phyloP scores from a whole-genome alignment of 192 early-diverging fungal genomes.

The Coemansia sp. region DNA sequence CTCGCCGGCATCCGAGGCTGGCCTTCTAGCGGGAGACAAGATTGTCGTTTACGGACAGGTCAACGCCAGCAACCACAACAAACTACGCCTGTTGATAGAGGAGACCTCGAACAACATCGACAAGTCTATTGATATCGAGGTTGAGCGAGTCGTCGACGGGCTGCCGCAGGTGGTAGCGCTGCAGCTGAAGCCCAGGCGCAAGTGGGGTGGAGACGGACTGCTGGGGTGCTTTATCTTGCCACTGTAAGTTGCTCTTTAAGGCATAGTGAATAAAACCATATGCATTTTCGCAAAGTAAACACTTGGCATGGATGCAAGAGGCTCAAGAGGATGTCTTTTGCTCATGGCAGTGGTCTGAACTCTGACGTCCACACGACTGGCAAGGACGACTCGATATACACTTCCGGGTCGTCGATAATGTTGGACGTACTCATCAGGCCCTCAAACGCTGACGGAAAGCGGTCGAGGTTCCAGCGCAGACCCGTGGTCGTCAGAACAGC shows the following conservation, averaged over 20 bases:
- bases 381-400: conserved; percentile 69
- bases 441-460: conserved; percentile 66
- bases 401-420: conserved; percentile 59
- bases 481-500: conserved; percentile 72
- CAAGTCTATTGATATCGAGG: conserved; percentile 14
- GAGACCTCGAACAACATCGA: conserved; percentile 28
- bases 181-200: conserved; percentile 22
- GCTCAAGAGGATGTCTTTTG: neutral
- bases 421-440: conserved; percentile 87
- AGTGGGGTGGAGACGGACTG: conserved; percentile 52
- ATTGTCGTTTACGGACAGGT: conserved; percentile 29
- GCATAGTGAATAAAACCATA: neutral
- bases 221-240: conserved; percentile 49
- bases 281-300: neutral
- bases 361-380: conserved; percentile 87
- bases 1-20: conserved; percentile 44
- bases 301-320: too few species aligned
- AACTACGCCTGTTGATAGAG: conserved; percentile 16
- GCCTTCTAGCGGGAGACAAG: conserved; percentile 38
- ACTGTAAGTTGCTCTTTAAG: conserved; percentile 2
- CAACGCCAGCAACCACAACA: conserved; percentile 18
- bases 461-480: conserved; percentile 78
- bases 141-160: conserved; percentile 42
- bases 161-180: conserved; percentile 16
- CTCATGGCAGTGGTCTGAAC: conserved; percentile 35